Conservation (phyloP, 495 filamentous ascomycete species). For the Staphylotrichum tortipilum region DNA sequence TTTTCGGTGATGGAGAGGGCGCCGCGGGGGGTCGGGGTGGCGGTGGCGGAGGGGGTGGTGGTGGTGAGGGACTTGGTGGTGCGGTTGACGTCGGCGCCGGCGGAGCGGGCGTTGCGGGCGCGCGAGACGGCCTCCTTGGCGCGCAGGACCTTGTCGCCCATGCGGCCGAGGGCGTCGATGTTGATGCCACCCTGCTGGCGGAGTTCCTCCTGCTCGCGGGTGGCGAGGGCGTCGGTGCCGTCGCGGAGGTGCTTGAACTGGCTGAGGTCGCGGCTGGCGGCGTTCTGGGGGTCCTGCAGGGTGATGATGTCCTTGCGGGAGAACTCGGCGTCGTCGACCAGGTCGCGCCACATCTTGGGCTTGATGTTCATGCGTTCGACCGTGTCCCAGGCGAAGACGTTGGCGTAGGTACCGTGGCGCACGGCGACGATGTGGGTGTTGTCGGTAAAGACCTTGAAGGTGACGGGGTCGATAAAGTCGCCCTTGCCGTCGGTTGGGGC, state of each 20-base stretch:
- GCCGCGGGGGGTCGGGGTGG: too few species aligned
- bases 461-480: conserved; percentile 93
- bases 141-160: conserved; percentile 77
- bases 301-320: conserved; percentile 89
- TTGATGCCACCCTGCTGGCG: conserved; percentile 60
- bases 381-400: conserved; percentile 95
- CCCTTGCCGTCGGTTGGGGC: conserved; percentile 42
- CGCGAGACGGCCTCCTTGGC: conserved; percentile 86
- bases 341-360: conserved; percentile 90
- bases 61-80: conserved; percentile 31
- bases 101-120: conserved; percentile 51
- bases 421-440: conserved; percentile 95
- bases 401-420: conserved; percentile 65
- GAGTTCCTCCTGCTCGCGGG: conserved; percentile 41
- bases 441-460: conserved; percentile 93
- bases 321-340: conserved; percentile 84
- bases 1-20: conserved; percentile 38
- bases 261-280: conserved; percentile 72
- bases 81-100: conserved; percentile 43
- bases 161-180: conserved; percentile 61
- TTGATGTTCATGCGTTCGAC: conserved; percentile 94
- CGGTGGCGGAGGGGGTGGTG: conserved; percentile 15
- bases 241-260: conserved; percentile 86
- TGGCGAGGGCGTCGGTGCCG: conserved; percentile 59
- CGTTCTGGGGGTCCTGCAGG: conserved; percentile 91